Evolutionary conservation across 1,284 basidiomycete species (phyloP).

Genomic region (Cutaneotrichosporon spelunceum): DNA sequence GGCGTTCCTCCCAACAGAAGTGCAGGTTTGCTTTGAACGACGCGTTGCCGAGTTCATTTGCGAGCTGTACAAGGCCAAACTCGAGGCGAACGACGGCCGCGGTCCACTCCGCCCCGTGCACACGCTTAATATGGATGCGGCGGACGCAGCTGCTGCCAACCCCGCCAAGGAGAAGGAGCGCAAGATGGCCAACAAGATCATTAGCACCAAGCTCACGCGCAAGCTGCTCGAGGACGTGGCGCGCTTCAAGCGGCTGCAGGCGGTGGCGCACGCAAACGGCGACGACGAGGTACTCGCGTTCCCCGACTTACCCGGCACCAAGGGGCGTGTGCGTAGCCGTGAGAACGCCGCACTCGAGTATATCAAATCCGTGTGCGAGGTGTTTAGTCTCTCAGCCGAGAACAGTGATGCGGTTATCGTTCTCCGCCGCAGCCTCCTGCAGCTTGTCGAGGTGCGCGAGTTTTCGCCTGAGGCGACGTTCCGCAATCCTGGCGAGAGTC

Average conservation of each 20-base stretch:
- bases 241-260: constrained; percentile 64
- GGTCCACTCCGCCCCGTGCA: constrained; percentile 73
- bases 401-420: constrained; percentile 81
- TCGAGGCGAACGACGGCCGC: constrained; percentile 59
- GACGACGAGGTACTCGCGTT: constrained; percentile 65
- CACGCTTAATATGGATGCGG: constrained; percentile 55
- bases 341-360: constrained; percentile 80
- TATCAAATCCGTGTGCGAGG: constrained; percentile 81
- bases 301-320: constrained; percentile 74
- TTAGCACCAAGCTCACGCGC: constrained; percentile 76
- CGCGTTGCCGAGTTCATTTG: constrained; percentile 80
- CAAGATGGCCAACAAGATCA: constrained; percentile 67
- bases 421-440: constrained; percentile 82
- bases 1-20: constrained; percentile 77
- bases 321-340: background rate
- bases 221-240: constrained; percentile 72
- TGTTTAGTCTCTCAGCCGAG: constrained; percentile 73
- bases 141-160: constrained; percentile 56
- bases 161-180: constrained; percentile 66
- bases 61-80: constrained; percentile 74
- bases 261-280: constrained; percentile 59
- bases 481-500: constrained; percentile 87
- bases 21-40: constrained; percentile 74
- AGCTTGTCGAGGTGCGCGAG: constrained; percentile 81
- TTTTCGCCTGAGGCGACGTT: constrained; percentile 81